Conservation (phyloP, 768 basidiomycete genomes). For the Epithele typhae region DNA sequence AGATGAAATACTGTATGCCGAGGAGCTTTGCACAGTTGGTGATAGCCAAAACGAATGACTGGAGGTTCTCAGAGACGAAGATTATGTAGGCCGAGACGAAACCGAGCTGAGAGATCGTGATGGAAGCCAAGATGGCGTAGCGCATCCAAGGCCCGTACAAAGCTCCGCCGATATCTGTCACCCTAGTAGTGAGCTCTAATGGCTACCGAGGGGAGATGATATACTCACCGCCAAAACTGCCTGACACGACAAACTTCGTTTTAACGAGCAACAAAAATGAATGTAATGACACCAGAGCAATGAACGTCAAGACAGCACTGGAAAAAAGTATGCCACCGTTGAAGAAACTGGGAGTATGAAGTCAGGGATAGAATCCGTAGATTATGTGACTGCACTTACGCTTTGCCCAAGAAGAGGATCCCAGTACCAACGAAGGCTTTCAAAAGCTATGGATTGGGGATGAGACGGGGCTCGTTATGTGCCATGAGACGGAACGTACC, state of each 20-base stretch:
- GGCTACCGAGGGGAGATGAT: no score
- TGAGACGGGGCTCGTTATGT: not conserved
- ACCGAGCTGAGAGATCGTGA: slow-evolving; percentile 85
- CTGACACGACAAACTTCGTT: slow-evolving; percentile 84
- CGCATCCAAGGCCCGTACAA: slow-evolving; percentile 95
- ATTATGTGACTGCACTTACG: slow-evolving; percentile 53
- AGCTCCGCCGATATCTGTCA: slow-evolving; percentile 83
- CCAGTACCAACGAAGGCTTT: slow-evolving; percentile 97
- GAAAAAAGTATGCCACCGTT: slow-evolving; percentile 97
- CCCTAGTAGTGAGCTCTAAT: not conserved
- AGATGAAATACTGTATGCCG: slow-evolving; percentile 75
- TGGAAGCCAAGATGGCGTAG: slow-evolving; percentile 79
- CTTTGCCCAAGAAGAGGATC: slow-evolving; percentile 93
- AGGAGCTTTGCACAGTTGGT: slow-evolving; percentile 68
- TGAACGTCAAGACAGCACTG: slow-evolving; percentile 63
- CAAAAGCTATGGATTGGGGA: slow-evolving; percentile 53
- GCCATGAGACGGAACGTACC: slow-evolving; percentile 42
- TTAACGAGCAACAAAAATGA: slow-evolving; percentile 89
- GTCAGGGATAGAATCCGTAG: not conserved
- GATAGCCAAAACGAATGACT: slow-evolving; percentile 78
- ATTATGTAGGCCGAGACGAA: slow-evolving; percentile 92
- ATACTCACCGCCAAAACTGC: slow-evolving; percentile 88
- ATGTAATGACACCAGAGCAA: slow-evolving; percentile 85
- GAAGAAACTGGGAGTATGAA: slow-evolving; percentile 62
- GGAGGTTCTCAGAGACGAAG: slow-evolving; percentile 90